Conservation (phyloP, 1,139 yeast species). For the Chernovozyma aurita region DNA sequence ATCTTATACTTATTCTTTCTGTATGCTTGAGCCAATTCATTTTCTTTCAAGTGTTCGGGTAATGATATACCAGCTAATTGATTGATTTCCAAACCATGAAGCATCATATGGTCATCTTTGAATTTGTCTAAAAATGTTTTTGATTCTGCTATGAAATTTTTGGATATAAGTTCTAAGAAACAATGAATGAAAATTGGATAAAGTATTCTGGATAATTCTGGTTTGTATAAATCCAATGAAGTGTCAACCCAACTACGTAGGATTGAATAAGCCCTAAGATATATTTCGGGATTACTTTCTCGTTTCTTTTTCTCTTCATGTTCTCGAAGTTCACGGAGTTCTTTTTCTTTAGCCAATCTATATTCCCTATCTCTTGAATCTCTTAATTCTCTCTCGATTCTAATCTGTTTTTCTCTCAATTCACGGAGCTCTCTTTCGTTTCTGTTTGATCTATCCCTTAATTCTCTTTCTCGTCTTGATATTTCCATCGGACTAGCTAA, state of each 20-base stretch:
- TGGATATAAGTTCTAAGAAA: slow-evolving; percentile 71
- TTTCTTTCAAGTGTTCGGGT: slow-evolving; percentile 78
- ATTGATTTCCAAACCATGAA: slow-evolving; percentile 76
- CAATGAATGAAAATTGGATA: slow-evolving; percentile 91
- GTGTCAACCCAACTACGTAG: slow-evolving; percentile 87
- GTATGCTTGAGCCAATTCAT: slow-evolving; percentile 75
- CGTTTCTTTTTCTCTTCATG: slow-evolving; percentile 36
- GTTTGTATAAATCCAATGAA: slow-evolving; percentile 86
- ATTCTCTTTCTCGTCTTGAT: slow-evolving; percentile 23
- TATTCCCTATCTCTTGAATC: slow-evolving; percentile 40
- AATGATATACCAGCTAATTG: slow-evolving; percentile 69
- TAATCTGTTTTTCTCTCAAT: slow-evolving; percentile 30
- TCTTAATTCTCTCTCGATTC: slow-evolving; percentile 36
- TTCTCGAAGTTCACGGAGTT: slow-evolving; percentile 37
- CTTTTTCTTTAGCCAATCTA: slow-evolving; percentile 38
- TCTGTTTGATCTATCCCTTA: slow-evolving; percentile 24
- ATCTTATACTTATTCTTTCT: slow-evolving; percentile 69
- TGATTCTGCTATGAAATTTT: slow-evolving; percentile 57
- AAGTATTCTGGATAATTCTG: slow-evolving; percentile 76
- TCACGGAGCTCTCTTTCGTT: slow-evolving; percentile 39
- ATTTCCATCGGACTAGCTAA: slow-evolving; percentile 37
- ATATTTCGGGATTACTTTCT: slow-evolving; percentile 62
- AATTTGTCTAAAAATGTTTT: slow-evolving; percentile 73
- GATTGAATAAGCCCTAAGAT: slow-evolving; percentile 72
- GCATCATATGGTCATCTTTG: slow-evolving; percentile 65